Base-by-base conservation (phyloP, 2,329 filamentous ascomycete genomes). In the Paraphaeosphaeria minitans region DNA sequence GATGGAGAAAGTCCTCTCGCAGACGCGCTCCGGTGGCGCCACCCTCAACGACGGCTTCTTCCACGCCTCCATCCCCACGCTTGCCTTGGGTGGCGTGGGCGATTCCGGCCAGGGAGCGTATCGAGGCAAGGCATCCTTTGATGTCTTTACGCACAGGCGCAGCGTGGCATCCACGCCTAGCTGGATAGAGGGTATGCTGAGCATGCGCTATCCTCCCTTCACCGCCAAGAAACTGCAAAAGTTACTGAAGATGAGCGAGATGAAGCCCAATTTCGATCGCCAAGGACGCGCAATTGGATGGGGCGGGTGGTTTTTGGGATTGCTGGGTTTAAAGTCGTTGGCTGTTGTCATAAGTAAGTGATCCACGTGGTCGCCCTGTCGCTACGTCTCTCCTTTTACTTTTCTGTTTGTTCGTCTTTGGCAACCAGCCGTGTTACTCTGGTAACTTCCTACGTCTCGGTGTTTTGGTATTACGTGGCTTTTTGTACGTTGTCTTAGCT, bases 21-120 rank as follows among this genome's bases (percentile, higher is more conserved):
- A 81, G 58, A 83, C 80, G 2, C 79, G 81, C 47, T 83, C 81
- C n/a, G 82, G 82, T 14, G 82, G 82, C 54, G 82, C 80, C 43
- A 80, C 78, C 7, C 69, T 83, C 64, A 84, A 84, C 65, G 82
- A 84, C 72, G 83, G 85, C 55, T 89, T 87, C 75, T 88, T 89
- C 79, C 90, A 93, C 75, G 87, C 84, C 59, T 83, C 84, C 22
- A 84, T 95, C 62, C 84, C 86, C 33, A 91, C 88, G 2, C 80
- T 95, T 1, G 82, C 89, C 39, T 96, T 96, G 74, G 93, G 93
- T 63, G 92, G 92, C 68, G 89, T 96, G 8, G 92, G 93, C 63
- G 85, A 89, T 66, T 92, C 88, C 46, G 92, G 92, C 55, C 84
- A 84, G 61, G 92, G 92, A 61, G 81, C 85, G 31, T 96, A 96